Conservation (phyloP, 306 rosid species). For the Abrus pulchellus region DNA sequence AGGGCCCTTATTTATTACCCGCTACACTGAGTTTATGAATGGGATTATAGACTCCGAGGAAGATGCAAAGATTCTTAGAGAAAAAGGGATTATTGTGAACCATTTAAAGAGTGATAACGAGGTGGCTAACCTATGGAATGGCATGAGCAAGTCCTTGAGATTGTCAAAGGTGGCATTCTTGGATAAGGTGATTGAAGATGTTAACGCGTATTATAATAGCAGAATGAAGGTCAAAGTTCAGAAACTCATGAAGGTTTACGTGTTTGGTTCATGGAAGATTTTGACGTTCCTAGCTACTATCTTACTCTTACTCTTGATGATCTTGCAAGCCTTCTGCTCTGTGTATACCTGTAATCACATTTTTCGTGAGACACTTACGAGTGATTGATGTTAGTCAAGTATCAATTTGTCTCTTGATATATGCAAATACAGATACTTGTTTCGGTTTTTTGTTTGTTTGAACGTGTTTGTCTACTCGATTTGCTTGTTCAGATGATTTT, state of each 20-base stretch:
- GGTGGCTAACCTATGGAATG: constrained; percentile 72
- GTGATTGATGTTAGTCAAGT: too few relatives aligned
- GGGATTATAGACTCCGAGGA: constrained; percentile 82
- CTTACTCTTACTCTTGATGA: constrained; percentile 62
- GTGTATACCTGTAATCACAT: constrained; percentile 50
- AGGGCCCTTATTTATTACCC: constrained; percentile 70
- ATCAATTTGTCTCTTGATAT: too few relatives aligned
- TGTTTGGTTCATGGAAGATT: constrained; percentile 72
- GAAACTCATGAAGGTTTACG: constrained; percentile 59
- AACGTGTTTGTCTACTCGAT: too few relatives aligned
- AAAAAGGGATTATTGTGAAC: constrained; percentile 65
- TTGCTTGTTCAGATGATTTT: too few relatives aligned
- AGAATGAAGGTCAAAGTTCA: constrained; percentile 67
- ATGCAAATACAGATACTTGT: too few relatives aligned
- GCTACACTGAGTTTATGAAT: constrained; percentile 78
- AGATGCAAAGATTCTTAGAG: constrained; percentile 67
- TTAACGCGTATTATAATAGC: constrained; percentile 67
- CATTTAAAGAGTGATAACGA: constrained; percentile 77
- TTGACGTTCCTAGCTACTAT: constrained; percentile 68
- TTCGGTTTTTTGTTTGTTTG: too few relatives aligned
- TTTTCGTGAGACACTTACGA: not conserved
- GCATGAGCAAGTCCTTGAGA: constrained; percentile 77
- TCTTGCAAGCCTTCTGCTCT: constrained; percentile 55
- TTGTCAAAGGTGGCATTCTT: constrained; percentile 69
- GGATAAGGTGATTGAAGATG: constrained; percentile 82